Evolutionary conservation across 306 rosid species (phyloP).

Genomic region (Ochetophila trinervis): DNA sequence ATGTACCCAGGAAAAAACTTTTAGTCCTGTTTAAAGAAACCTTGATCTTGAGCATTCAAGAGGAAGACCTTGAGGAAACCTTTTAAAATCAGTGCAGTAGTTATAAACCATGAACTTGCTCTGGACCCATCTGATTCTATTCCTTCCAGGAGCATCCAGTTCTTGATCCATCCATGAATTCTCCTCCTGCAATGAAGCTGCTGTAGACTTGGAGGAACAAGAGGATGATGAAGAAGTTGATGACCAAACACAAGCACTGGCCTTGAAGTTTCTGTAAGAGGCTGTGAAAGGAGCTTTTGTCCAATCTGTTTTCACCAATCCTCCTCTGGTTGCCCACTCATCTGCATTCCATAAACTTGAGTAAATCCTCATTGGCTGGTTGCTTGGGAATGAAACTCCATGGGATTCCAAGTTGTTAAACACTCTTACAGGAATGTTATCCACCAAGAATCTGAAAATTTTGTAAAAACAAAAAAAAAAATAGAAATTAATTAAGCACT

Average conservation of each 20-base stretch:
- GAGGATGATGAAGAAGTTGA: constrained; percentile 7
- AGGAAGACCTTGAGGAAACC: constrained; percentile 40
- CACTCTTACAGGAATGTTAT: constrained; percentile 32
- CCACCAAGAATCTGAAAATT: constrained; percentile 34
- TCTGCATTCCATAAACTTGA: constrained; percentile 48
- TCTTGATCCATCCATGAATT: constrained; percentile 11
- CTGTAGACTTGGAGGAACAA: neutral
- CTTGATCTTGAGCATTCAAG: constrained; percentile 31
- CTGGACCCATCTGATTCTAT: constrained; percentile 33
- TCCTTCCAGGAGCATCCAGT: constrained; percentile 21
- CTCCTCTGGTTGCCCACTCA: constrained; percentile 53
- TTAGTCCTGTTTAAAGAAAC: neutral
- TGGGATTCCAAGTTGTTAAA: constrained; percentile 35
- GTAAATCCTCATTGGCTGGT: constrained; percentile 45
- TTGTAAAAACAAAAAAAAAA: neutral
- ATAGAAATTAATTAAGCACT: too few species aligned
- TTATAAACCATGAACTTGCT: constrained; percentile 32
- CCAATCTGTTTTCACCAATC: constrained; percentile 42
- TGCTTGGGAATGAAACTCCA: constrained; percentile 32
- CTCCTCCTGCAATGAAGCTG: neutral
- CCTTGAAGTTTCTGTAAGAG: constrained; percentile 32
- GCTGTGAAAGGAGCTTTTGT: constrained; percentile 45
- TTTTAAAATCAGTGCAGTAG: constrained; percentile 28
- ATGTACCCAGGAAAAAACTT: neutral
- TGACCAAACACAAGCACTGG: constrained; percentile 30